Evolutionary conservation across 2,329 filamentous ascomycete species (phyloP), one percentile per base, ranked within the genome.

Genomic region (Colletotrichum sp.): DNA sequence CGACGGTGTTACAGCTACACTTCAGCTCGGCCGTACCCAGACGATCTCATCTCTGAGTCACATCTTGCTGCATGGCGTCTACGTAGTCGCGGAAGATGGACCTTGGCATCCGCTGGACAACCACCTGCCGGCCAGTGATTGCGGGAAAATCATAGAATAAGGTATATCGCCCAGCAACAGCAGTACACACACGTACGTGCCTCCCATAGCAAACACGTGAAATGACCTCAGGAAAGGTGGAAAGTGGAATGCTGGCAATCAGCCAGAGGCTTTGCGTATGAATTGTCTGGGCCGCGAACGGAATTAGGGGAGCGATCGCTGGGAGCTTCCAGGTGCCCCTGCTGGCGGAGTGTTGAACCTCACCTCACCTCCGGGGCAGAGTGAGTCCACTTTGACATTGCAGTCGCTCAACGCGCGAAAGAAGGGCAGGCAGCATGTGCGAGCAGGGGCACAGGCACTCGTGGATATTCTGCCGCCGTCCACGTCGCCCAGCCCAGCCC

Each of bases 241-340:
- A 39, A 76, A 73, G 57, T 69, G 70, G 73, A 76, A 76, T 76
- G 73, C 70, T 72, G 63, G 52, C 69, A 73, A 76, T 76, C 69
- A 71, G 34, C 28, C 59, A 64, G 30, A 30, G 28, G 26, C 64
- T n/a, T 44, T 44, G 39, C 39, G 39, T 49, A 49, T 49, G 39
- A 49, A 57, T n/a, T 21, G 15, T 52, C 24, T 26, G 36, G 60
- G 70, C 64, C 63, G 59, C 55, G 44, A 49, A 39, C 34, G 49
- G 62, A 21, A 52, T 44, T 15, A 24, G 9, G n/a, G 32, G 21
- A 18, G 28, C 21, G 49, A 39, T 28, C 24, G 16, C 26, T 21
- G 64, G 18, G 26, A 60, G 26, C 24, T n/a, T 18, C 39, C 36
- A 44, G 36, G 36, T 44, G 36, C 18, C 39, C 39, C 18, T 49